Conservation (phyloP, 1,139 yeast species). For the Nakaseomyces nivariensis region DNA sequence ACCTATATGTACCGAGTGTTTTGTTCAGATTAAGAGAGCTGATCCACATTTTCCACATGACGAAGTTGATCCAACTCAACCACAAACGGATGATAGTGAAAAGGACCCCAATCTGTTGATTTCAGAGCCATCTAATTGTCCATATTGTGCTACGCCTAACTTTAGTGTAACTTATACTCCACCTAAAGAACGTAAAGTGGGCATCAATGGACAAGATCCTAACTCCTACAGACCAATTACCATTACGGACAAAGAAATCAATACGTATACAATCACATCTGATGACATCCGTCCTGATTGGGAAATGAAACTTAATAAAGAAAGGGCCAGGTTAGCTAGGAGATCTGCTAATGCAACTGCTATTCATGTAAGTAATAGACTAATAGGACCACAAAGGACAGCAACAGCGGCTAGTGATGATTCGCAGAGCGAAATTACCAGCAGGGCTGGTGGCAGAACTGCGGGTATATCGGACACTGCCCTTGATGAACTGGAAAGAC, state of each 20-base stretch:
- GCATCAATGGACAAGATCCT: slow-evolving; percentile 32
- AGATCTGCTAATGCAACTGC: slow-evolving; percentile 92
- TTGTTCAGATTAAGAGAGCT: slow-evolving; percentile 84
- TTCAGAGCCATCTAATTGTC: slow-evolving; percentile 85
- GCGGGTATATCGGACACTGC: slow-evolving; percentile 13
- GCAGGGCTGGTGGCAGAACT: slow-evolving; percentile 6
- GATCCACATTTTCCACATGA: slow-evolving; percentile 97
- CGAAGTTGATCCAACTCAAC: slow-evolving; percentile 32
- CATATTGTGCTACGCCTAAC: slow-evolving; percentile 82
- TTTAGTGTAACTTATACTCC: slow-evolving; percentile 78
- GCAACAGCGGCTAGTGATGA: slow-evolving; percentile 15
- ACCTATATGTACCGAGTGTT: slow-evolving; percentile 92
- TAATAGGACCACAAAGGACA: slow-evolving; percentile 34
- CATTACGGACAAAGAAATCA: not conserved
- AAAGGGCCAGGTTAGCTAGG: slow-evolving; percentile 69
- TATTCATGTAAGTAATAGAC: slow-evolving; percentile 65
- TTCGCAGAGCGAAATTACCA: slow-evolving; percentile 10
- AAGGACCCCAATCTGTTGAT: slow-evolving; percentile 53
- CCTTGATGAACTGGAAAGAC: slow-evolving; percentile 49
- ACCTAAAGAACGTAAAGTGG: slow-evolving; percentile 45
- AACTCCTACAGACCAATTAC: slow-evolving; percentile 6
- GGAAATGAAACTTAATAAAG: slow-evolving; percentile 63
- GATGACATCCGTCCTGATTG: slow-evolving; percentile 89
- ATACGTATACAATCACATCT: slow-evolving; percentile 40
- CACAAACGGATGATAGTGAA: slow-evolving; percentile 28